Base-by-base conservation (phyloP, 345 rosid genomes). In the Streptanthus diversifolius region DNA sequence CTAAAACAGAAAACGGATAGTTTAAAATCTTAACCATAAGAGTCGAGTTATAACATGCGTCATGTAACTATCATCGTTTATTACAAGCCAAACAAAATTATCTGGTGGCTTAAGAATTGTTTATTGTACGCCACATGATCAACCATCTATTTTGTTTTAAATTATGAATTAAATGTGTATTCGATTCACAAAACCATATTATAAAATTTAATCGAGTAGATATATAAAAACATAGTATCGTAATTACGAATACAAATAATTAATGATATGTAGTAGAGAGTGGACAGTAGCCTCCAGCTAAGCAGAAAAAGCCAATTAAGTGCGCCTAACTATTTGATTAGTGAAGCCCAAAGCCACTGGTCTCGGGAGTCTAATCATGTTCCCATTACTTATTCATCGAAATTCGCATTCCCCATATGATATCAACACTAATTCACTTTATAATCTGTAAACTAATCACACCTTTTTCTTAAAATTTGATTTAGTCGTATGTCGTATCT, bases 251-350 rank as follows among this genome's bases (percentile, higher is more conserved):
- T 44, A 11, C 7, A 8, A 70, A 70, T 70, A 35, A 24, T 14
- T 17, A 36, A 39, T 49, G 8, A 70, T 33, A 33, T 33, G 58
- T 56, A n/a, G n/a, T 70, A 58, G 27, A 44, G 55, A 35, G 58
- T 58, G 39, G 74, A 22, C 8, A 71, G 30, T 54, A 64, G 71
- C 64, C 49, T 64, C 77, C 77, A 73, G 71, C 77, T 73, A 73
- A 73, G 77, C 48, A 30, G 47, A 73, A 33, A 73, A 64, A 55
- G 77, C 58, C 37, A 73, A 55, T 64, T 73, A 73, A 65, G 77
- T 64, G 71, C 65, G 77, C 77, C 77, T 55, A 64, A 73, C 64
- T 63, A 72, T 54, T 54, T 72, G 70, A 15, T 72, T 72, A 63
- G 52, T 21, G 71, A 15, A 33, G 37, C 56, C 70, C 65, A 64